Conservation (phyloP, 1,139 yeast species). For the Scheffersomyces illinoinensis region DNA sequence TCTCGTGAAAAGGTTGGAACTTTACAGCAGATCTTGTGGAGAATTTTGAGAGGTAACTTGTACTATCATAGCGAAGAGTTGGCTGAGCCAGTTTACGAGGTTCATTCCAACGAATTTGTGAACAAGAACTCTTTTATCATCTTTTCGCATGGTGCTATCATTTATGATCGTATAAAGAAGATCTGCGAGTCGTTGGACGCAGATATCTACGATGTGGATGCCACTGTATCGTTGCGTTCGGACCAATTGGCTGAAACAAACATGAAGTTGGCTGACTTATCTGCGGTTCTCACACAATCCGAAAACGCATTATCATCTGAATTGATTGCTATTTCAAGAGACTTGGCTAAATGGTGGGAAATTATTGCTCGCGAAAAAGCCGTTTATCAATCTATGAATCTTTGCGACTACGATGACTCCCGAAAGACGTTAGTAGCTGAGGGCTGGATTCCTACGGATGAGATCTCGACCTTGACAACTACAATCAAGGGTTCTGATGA, state of each 20-base stretch:
- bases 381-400: conserved; percentile 65
- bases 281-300: conserved; percentile 53
- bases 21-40: conserved; percentile 88
- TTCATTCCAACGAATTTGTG: conserved; percentile 30
- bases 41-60: conserved; percentile 87
- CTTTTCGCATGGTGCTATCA: conserved; percentile 45
- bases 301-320: conserved; percentile 68
- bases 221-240: conserved; percentile 26
- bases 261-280: conserved; percentile 55
- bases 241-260: conserved; percentile 60
- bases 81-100: conserved; percentile 51
- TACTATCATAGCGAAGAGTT: conserved; percentile 73
- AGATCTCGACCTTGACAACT: conserved; percentile 38
- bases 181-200: conserved; percentile 51
- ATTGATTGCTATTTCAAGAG: conserved; percentile 70
- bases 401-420: conserved; percentile 63
- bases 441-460: conserved; percentile 79
- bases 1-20: conserved; percentile 67
- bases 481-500: conserved; percentile 28
- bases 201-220: conserved; percentile 40
- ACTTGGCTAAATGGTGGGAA: conserved; percentile 70
- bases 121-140: conserved; percentile 46
- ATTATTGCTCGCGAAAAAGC: conserved; percentile 71
- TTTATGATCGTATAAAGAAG: conserved; percentile 41
- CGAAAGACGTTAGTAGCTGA: conserved; percentile 70